Evolutionary conservation across 2,329 filamentous ascomycete genomes (phyloP).

Genomic region (Ceratocystis smalleyi): DNA sequence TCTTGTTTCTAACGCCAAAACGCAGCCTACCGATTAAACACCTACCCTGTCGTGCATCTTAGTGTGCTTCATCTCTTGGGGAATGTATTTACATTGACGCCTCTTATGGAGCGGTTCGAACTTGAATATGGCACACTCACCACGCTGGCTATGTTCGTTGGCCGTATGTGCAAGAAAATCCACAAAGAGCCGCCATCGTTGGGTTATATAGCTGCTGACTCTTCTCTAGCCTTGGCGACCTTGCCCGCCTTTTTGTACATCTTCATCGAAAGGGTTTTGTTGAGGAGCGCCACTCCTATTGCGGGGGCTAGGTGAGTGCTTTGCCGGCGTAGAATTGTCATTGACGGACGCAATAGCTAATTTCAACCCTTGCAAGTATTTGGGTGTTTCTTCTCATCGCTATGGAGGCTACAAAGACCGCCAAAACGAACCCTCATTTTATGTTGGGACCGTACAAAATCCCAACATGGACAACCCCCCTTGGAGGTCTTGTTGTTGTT

Average conservation of each 20-base stretch:
- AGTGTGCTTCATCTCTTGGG: conserved; percentile 66
- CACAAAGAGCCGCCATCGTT: neutral
- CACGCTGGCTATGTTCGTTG: conserved; percentile 73
- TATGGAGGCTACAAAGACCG: conserved; percentile 74
- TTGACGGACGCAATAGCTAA: neutral
- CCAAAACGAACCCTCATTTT: conserved; percentile 65
- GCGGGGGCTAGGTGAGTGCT: conserved; percentile 61
- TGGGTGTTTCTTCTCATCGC: conserved; percentile 85
- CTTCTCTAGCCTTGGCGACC: conserved; percentile 51
- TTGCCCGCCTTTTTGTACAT: conserved; percentile 73
- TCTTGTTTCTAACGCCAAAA: neutral
- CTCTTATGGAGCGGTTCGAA: conserved; percentile 89
- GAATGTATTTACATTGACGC: conserved; percentile 65
- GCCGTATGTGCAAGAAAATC: conserved; percentile 45
- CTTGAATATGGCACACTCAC: conserved; percentile 80
- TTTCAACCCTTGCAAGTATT: conserved; percentile 38
- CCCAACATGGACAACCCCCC: conserved; percentile 80
- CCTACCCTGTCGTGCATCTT: conserved; percentile 74
- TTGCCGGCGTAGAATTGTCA: neutral
- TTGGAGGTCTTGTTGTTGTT: conserved; percentile 60
- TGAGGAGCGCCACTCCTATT: conserved; percentile 56
- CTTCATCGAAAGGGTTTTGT: conserved; percentile 56
- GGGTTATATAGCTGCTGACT: conserved; percentile 3
- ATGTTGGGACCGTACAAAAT: conserved; percentile 49
- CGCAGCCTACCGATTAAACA: conserved; percentile 80